phyloP scores from a whole-genome alignment of 768 basidiomycete genomes.

The Pleurotus giganteus region DNA sequence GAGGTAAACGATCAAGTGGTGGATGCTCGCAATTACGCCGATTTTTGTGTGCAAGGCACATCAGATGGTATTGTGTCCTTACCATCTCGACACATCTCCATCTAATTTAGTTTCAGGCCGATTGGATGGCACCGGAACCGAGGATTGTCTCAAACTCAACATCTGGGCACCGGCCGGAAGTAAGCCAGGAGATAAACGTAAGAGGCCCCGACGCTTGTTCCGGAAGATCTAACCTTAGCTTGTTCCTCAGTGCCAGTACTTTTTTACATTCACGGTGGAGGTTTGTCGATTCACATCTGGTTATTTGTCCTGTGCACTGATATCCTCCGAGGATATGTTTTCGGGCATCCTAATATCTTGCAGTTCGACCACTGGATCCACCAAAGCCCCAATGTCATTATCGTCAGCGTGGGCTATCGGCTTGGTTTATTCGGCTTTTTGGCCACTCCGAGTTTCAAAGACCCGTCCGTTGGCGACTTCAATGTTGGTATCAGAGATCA shows the following conservation, averaged over 20 bases:
- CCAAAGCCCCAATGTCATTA: slow-evolving; percentile 58
- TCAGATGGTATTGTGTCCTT: slow-evolving; percentile 29
- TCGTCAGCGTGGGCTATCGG: slow-evolving; percentile 67
- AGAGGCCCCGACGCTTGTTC: slow-evolving; percentile 16
- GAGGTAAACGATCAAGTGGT: slow-evolving; percentile 37
- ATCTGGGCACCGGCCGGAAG: slow-evolving; percentile 55
- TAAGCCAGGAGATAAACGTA: slow-evolving; percentile 44
- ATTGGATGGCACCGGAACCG: slow-evolving; percentile 60
- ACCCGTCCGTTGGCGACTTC: slow-evolving; percentile 40
- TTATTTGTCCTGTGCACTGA: neutral
- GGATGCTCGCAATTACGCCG: slow-evolving; percentile 50
- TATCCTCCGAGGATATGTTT: slow-evolving; percentile 45
- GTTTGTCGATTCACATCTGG: slow-evolving; percentile 16
- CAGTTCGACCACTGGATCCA: slow-evolving; percentile 67
- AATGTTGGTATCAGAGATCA: slow-evolving; percentile 63
- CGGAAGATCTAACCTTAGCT: neutral
- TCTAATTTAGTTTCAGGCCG: slow-evolving; percentile 37
- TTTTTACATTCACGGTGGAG: slow-evolving; percentile 51
- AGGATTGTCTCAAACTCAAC: slow-evolving; percentile 67
- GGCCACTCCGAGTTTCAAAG: slow-evolving; percentile 43
- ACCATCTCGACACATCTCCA: neutral
- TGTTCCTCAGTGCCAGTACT: slow-evolving; percentile 40
- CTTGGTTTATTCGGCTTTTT: slow-evolving; percentile 65
- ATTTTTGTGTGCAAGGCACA: slow-evolving; percentile 60
- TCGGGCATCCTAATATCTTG: slow-evolving; percentile 62